Evolutionary conservation across 2,329 filamentous ascomycete genomes (phyloP).

Genomic region (Fusarium tuaranense): DNA sequence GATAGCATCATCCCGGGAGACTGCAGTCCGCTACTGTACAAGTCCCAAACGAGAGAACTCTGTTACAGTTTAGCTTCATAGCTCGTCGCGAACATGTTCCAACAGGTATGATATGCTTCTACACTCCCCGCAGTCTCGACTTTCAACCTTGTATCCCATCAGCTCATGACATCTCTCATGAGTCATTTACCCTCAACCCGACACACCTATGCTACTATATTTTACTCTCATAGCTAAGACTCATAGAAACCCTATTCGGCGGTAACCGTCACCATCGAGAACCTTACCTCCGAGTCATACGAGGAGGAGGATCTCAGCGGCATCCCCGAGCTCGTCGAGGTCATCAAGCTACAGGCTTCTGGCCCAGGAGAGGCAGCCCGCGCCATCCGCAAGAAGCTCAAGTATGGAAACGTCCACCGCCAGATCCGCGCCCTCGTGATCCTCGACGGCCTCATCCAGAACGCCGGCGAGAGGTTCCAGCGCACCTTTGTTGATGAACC

Average conservation of each 20-base stretch:
- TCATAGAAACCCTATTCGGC: constrained; percentile 85
- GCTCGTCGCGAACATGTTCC: constrained; percentile 43
- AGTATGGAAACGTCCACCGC: constrained; percentile 94
- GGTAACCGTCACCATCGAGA: constrained; percentile 92
- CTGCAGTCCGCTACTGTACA: constrained; percentile 1
- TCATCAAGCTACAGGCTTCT: constrained; percentile 87
- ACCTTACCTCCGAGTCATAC: constrained; percentile 88
- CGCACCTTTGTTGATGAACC: constrained; percentile 90
- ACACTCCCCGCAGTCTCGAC: not conserved
- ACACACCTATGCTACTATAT: not conserved
- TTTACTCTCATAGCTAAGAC: constrained; percentile 4
- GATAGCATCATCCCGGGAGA: constrained; percentile 33
- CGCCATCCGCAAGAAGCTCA: constrained; percentile 96
- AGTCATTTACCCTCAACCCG: constrained; percentile 29
- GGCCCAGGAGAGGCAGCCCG: constrained; percentile 91
- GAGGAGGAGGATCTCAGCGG: constrained; percentile 92
- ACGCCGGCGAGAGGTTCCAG: constrained; percentile 89
- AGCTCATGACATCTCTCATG: constrained; percentile 1
- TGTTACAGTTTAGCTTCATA: not conserved
- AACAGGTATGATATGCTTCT: constrained; percentile 39
- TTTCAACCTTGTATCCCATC: not conserved
- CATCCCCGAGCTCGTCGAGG: constrained; percentile 93
- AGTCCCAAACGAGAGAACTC: not conserved
- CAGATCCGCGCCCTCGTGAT: constrained; percentile 90
- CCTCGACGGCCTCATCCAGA: constrained; percentile 93